Evolutionary conservation across 2,329 filamentous ascomycete genomes (phyloP).

Genomic region (Onygenales sp.): DNA sequence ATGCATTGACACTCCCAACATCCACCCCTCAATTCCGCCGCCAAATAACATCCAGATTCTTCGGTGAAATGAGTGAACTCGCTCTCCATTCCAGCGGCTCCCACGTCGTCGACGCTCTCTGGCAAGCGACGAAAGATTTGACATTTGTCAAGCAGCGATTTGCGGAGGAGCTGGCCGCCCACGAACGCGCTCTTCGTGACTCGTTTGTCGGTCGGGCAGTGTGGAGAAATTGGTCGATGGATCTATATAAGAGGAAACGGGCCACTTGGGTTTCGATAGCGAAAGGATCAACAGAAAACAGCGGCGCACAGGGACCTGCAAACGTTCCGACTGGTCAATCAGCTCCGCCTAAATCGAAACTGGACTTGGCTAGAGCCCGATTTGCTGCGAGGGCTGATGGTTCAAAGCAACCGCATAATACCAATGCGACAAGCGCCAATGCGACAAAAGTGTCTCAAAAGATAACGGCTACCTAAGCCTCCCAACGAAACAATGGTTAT

Average conservation of each 20-base stretch:
- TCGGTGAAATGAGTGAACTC: constrained; percentile 51
- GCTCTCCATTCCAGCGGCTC: constrained; percentile 54
- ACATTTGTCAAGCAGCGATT: constrained; percentile 60
- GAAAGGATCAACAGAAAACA: constrained; percentile 38
- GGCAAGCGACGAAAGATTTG: constrained; percentile 53
- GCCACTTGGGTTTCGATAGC: constrained; percentile 56
- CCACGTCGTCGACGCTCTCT: constrained; percentile 59
- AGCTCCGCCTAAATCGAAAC: constrained; percentile 37
- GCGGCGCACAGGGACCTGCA: constrained; percentile 3
- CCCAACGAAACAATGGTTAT: background rate
- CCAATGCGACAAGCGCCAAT: background rate
- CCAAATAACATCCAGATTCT: constrained; percentile 55
- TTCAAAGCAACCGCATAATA: background rate
- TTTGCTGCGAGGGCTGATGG: constrained; percentile 37
- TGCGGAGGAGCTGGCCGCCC: constrained; percentile 51
- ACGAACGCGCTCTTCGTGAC: constrained; percentile 54
- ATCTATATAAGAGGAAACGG: constrained; percentile 55
- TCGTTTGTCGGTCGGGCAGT: constrained; percentile 57
- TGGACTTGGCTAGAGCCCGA: constrained; percentile 50
- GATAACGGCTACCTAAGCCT: background rate
- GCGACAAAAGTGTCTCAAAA: background rate
- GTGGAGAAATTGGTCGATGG: constrained; percentile 67
- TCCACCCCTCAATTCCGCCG: constrained; percentile 49
- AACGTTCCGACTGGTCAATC: constrained; percentile 12
- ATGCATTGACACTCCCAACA: constrained; percentile 47